These are phyloP conservation scores for Saccharum spontaneum DNA, from an alignment of 176 grass and related monocot genomes.

Conservation along the genomic window DNA sequence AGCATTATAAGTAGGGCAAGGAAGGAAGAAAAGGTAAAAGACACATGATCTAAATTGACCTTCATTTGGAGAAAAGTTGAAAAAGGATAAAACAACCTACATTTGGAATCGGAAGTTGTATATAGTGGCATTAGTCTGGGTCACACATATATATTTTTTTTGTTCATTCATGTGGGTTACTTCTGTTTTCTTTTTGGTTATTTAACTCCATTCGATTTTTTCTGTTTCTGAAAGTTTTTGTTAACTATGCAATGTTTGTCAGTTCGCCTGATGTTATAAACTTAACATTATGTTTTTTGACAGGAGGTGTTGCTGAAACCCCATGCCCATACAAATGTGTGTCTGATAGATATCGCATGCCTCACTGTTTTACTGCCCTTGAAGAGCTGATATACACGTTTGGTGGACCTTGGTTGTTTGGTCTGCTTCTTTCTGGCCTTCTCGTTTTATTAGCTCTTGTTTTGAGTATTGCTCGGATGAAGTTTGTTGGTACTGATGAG, in stretches of 20 bases:
- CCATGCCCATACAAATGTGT: constrained; percentile 94
- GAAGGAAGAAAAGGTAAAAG: no score
- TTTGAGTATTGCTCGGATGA: constrained; percentile 97
- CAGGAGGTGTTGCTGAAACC: constrained; percentile 87
- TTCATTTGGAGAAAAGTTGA: neutral
- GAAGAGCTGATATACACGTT: constrained; percentile 97
- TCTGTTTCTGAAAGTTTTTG: neutral
- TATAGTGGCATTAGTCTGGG: constrained; percentile 15
- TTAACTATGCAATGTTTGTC: neutral
- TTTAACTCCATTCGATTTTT: constrained; percentile 10
- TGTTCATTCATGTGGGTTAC: neutral
- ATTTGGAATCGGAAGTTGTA: neutral
- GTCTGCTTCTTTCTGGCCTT: constrained; percentile 87
- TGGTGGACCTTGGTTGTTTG: constrained; percentile 96
- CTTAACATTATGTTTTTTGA: constrained; percentile 27
- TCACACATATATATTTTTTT: neutral
- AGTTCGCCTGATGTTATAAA: constrained; percentile 15
- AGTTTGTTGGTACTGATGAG: constrained; percentile 92
- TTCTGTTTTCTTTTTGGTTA: constrained; percentile 12
- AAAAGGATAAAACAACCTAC: neutral
- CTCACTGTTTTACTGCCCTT: constrained; percentile 93
- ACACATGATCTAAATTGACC: no score
- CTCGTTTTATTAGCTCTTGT: constrained; percentile 92
- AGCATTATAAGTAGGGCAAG: no score
- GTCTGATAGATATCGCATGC: constrained; percentile 96